Evolutionary conservation across 495 filamentous ascomycete species (phyloP), one percentile per base, ranked within the genome.

Genomic region (Penicillium mononematosum): DNA sequence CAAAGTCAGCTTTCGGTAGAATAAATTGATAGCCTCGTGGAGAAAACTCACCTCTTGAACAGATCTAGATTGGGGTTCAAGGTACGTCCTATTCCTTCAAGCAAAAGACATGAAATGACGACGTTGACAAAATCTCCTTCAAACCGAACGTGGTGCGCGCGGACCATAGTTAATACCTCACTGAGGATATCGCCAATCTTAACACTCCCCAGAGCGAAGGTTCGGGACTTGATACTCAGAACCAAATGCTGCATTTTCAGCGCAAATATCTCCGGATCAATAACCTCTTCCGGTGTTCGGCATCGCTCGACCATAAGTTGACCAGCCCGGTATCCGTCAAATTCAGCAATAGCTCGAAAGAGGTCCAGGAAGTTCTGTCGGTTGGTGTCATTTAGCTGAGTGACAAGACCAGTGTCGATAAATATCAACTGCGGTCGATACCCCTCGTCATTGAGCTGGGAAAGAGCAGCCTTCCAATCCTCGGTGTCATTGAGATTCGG

Each of bases 101-200:
- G 78, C 2, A 99, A 78, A 38, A 99, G 78, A 47, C 97, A 96
- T 32, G 88, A 93, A 52, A 99, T 89, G 17, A 99, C 93, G 3
- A 99, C 94, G 65, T 99, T 99, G 53, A 98, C 93, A 70, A 97
- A 99, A 67, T 99, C 95, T 2, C 95, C 95, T 66, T 98, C 95
- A 32, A 99, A 82, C 9, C 95, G 82, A 2, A 99, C 95, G 65
- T 99, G 95, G 67, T 99, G 93, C 16, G 78, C 76, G 29, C 95
- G 85, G 44, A 99, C 95, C 92, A 99, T 98, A 41, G 77, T 78
- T 25, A 99, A 75, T 8, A 98, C 93, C 56, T 96, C 83, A 60
- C 90, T 90, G 14, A 99, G 71, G 25, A 99, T 88, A 64, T 99
- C 95, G 1, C 94, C 95, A 62, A 99, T 97, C 73, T 90, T 96